Base-by-base conservation (phyloP, 345 rosid species). In the Gossypium mustelinum region DNA sequence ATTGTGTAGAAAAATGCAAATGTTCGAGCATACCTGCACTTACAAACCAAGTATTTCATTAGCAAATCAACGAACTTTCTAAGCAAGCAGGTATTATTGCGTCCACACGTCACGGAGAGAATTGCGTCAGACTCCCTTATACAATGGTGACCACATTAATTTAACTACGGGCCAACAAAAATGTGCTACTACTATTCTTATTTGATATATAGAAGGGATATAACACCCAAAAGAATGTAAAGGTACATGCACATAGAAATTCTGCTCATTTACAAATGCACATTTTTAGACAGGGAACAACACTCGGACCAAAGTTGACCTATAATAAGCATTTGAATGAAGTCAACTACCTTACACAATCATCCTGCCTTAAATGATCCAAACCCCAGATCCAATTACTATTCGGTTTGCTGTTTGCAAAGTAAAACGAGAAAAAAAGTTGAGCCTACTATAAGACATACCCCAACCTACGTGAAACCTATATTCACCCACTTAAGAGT, bases 1-100 rank as follows among this genome's bases (percentile, higher is more conserved):
- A 94, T 94, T 9, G 97, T 92, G 81, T 94, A 94, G 88, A 94
- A 94, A 85, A 94, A 94, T 11, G 90, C 97, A 84, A 94, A 91
- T 0, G 94, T 89, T 62, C 99, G 88, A 41, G 98, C 99, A 68
- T 90, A 93, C 77, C 99, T 94, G 92, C 81, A 82, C 4, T 98
- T 94, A 90, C 81, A 82, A 8, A 65, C 16, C 9, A 43, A 45
- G 27, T 3, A 60, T 58, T 18, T 18, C 11, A 22, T 43, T 55
- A 62, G 25, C 39, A 75, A 39, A 61, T 54, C 45, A 63, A 20
- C 64, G 43, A 34, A 56, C 17, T 27, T 13, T 27, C 17, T 5
- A 18, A 24, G 51, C 22, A 39, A n/a, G 18, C 2, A 14, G 9
- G 13, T 14, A 11, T 48, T 20, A 10, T 16, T 11, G 47, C 20